Conservation (phyloP, 2,329 filamentous ascomycete genomes). For the Coniochaeta prunicola region DNA sequence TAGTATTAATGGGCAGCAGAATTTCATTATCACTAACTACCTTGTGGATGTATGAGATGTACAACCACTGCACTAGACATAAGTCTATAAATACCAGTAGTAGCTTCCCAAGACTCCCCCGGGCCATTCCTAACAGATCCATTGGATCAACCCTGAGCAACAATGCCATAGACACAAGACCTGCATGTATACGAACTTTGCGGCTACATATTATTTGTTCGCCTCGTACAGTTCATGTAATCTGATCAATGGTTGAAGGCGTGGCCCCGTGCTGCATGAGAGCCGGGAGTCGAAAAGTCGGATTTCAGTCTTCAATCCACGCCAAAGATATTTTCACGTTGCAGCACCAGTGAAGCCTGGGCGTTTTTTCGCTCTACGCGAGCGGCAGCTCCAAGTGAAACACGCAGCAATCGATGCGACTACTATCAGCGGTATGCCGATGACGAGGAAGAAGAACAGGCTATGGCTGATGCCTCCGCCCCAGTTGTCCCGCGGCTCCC, state of each 20-base stretch:
- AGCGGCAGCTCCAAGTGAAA: neutral
- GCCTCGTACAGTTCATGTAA: neutral
- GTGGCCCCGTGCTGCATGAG: neutral
- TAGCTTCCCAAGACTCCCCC: neutral
- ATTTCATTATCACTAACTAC: neutral
- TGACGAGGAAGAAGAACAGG: slow-evolving; percentile 1
- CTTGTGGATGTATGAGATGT: too few species aligned
- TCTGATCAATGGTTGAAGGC: neutral
- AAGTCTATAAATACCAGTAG: neutral
- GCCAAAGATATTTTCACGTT: neutral
- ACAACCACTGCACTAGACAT: too few species aligned
- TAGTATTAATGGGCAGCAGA: neutral
- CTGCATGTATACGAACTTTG: neutral
- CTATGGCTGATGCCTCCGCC: neutral
- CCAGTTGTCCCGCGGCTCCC: neutral
- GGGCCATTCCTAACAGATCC: neutral
- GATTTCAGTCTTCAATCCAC: neutral
- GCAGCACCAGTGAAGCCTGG: neutral
- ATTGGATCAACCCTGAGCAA: neutral
- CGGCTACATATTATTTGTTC: neutral
- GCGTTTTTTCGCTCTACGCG: neutral
- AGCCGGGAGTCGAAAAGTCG: neutral
- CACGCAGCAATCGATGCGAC: neutral
- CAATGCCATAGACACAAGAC: neutral
- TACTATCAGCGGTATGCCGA: slow-evolving; percentile 1